A percentile compares a stretch with the other conserved stretches of the same genome.
These are phyloP conservation scores for Candida freyschussii DNA, from an alignment of 1,139 yeast genomes.

Conservation along the genomic window DNA sequence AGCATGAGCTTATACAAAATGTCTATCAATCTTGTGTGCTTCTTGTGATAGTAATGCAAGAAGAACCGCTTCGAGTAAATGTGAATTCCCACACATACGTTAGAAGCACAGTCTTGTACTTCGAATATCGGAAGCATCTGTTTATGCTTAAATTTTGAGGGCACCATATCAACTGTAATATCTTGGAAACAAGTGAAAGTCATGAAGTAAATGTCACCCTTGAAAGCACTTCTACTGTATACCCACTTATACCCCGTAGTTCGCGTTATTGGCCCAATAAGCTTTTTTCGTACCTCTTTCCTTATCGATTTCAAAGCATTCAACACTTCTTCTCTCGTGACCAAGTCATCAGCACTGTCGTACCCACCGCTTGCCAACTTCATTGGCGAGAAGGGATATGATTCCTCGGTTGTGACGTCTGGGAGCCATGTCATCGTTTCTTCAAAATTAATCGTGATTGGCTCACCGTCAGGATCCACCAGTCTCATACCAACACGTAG, in stretches of 20 bases:
- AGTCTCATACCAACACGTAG: conserved; percentile 15
- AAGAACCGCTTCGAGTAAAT: conserved; percentile 20
- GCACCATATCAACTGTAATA: conserved; percentile 15
- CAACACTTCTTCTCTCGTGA: too few relatives aligned
- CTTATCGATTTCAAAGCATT: conserved; percentile 20
- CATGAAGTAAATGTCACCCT: conserved; percentile 18
- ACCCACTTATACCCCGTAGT: conserved; percentile 25
- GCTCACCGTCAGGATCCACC: conserved; percentile 20
- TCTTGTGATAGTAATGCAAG: conserved; percentile 20
- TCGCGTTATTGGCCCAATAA: conserved; percentile 17
- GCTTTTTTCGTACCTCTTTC: conserved; percentile 16
- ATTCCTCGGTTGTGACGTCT: conserved; percentile 19
- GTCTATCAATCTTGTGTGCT: conserved; percentile 20
- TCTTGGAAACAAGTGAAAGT: conserved; percentile 24
- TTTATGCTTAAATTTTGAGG: conserved; percentile 15
- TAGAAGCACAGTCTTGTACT: conserved; percentile 17
- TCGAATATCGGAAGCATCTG: conserved; percentile 9
- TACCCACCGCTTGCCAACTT: conserved; percentile 18
- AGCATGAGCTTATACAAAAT: conserved; percentile 17
- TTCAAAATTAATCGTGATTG: conserved; percentile 19
- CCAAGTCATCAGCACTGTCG: conserved; percentile 16
- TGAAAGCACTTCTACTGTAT: conserved; percentile 19
- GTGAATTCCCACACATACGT: conserved; percentile 19
- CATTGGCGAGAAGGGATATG: conserved; percentile 20
- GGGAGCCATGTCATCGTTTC: conserved; percentile 10